Evolutionary conservation across 164 flowering plant genomes (phyloP).

Genomic region (Annona cherimola): DNA sequence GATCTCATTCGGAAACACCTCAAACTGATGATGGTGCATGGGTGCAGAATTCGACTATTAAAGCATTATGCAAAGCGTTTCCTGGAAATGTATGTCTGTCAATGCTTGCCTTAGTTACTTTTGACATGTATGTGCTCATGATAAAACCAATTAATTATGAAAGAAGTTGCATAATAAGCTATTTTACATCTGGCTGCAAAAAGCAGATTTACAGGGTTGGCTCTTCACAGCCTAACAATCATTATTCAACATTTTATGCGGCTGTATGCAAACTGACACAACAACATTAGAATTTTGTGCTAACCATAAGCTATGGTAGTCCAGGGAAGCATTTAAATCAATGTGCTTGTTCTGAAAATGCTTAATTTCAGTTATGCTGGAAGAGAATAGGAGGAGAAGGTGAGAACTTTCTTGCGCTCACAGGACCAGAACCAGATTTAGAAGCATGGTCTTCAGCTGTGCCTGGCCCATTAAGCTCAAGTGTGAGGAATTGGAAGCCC

Average conservation of each 20-base stretch:
- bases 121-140: background rate
- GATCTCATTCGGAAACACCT: constrained; percentile 18
- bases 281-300: too few relatives aligned
- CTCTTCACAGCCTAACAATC: too few relatives aligned
- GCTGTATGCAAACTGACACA: too few relatives aligned
- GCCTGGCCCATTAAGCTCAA: constrained; percentile 39
- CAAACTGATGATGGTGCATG: constrained; percentile 23
- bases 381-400: constrained; percentile 48
- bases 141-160: too few relatives aligned
- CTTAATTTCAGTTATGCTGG: constrained; percentile 50
- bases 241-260: too few relatives aligned
- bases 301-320: background rate
- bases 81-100: constrained; percentile 46
- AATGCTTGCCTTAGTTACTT: constrained; percentile 2
- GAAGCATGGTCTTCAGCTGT: constrained; percentile 46
- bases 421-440: constrained; percentile 67
- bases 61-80: constrained; percentile 54
- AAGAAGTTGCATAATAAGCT: too few relatives aligned
- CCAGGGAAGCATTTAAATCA: background rate
- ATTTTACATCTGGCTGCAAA: too few relatives aligned
- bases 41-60: constrained; percentile 47
- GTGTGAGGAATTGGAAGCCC: constrained; percentile 53
- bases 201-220: too few relatives aligned
- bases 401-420: constrained; percentile 67
- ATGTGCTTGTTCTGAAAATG: background rate